These are phyloP conservation scores for Didymella glomerata DNA, from an alignment of 2,329 filamentous ascomycete genomes.

Conservation along the genomic window DNA sequence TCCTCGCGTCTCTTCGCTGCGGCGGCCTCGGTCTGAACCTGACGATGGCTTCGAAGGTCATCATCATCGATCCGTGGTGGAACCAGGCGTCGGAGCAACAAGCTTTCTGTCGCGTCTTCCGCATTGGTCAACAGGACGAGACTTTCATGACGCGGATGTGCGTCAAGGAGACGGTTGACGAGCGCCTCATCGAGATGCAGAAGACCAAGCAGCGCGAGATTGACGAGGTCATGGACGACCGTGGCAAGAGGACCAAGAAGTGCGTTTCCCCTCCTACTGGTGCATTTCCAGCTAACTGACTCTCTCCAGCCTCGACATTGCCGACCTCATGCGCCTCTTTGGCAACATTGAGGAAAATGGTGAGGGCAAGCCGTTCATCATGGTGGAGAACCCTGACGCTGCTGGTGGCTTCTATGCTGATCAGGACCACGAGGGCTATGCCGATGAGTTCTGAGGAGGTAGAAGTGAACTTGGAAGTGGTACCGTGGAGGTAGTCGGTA, in stretches of 20 bases:
- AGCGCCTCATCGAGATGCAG: slow-evolving; percentile 65
- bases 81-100: slow-evolving; percentile 70
- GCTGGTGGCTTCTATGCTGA: slow-evolving; percentile 44
- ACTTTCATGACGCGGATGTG: slow-evolving; percentile 68
- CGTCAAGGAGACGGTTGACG: slow-evolving; percentile 66
- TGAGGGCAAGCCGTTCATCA: slow-evolving; percentile 53
- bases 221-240: slow-evolving; percentile 55
- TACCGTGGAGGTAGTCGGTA: background rate
- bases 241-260: slow-evolving; percentile 43
- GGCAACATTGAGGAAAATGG: slow-evolving; percentile 53
- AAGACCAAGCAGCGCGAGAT: slow-evolving; percentile 60
- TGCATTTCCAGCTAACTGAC: slow-evolving; percentile 14
- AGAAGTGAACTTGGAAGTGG: background rate
- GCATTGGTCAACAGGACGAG: slow-evolving; percentile 70
- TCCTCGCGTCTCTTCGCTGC: slow-evolving; percentile 65
- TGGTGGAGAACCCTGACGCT: slow-evolving; percentile 48
- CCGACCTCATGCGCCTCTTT: slow-evolving; percentile 58
- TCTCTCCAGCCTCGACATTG: slow-evolving; percentile 39
- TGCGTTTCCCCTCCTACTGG: slow-evolving; percentile 8
- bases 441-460: slow-evolving; percentile 35
- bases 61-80: slow-evolving; percentile 65
- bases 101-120: slow-evolving; percentile 68
- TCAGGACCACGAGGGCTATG: slow-evolving; percentile 44
- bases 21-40: slow-evolving; percentile 68
- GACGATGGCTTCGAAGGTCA: slow-evolving; percentile 62